Evolutionary conservation across 805 yeast species (phyloP).

Genomic region (Wickerhamomyces tratensis): DNA sequence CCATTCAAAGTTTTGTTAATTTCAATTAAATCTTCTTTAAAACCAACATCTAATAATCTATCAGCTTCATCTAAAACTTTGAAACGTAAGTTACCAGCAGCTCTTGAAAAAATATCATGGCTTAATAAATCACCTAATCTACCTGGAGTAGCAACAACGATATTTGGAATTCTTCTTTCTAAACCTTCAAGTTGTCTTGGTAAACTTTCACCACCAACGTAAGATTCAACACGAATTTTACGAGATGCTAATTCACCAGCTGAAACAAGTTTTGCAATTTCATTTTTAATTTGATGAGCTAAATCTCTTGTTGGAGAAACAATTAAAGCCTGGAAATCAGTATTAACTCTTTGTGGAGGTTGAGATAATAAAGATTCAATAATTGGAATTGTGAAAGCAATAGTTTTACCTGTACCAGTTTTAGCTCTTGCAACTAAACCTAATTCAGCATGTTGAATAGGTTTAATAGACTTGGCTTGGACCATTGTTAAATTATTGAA

Average conservation of each 20-base stretch:
- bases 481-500: constrained; percentile 55
- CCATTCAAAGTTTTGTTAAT: constrained; percentile 41
- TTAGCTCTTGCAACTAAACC: constrained; percentile 84
- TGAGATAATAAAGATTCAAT: constrained; percentile 42
- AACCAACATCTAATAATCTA: constrained; percentile 73
- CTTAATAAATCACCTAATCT: constrained; percentile 56
- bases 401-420: constrained; percentile 93
- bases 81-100: constrained; percentile 40
- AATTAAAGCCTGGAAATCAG: constrained; percentile 49
- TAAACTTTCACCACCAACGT: constrained; percentile 61
- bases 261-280: constrained; percentile 40
- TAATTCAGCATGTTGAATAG: constrained; percentile 38
- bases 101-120: constrained; percentile 20
- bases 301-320: constrained; percentile 89
- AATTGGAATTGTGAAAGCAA: constrained; percentile 79
- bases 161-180: constrained; percentile 33
- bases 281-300: constrained; percentile 72
- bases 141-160: constrained; percentile 87
- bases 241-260: constrained; percentile 13
- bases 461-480: constrained; percentile 52
- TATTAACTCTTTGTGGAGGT: constrained; percentile 17
- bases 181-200: constrained; percentile 25
- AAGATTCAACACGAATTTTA: constrained; percentile 33
- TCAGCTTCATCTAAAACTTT: constrained; percentile 90
- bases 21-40: constrained; percentile 51